A percentile compares a stretch with the other conserved stretches of the same genome.
Conservation (phyloP, 139 green algal species). For the Penium margaritaceum region DNA sequence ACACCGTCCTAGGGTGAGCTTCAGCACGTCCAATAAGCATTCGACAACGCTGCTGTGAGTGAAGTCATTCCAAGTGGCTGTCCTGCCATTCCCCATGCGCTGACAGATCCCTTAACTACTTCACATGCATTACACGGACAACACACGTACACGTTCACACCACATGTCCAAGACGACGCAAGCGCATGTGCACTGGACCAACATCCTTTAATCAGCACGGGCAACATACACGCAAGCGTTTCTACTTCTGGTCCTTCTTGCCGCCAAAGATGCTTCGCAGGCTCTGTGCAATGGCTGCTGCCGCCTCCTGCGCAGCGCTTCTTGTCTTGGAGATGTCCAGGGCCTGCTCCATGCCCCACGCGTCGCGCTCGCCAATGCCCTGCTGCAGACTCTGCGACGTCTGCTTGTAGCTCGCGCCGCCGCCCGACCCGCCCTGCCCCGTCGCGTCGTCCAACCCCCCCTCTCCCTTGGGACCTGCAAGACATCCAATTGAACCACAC, state of each 20-base stretch:
- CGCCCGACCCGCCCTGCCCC: constrained; percentile 33
- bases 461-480: constrained; percentile 44
- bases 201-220: too few relatives aligned
- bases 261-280: not conserved
- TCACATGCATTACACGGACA: too few relatives aligned
- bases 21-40: too few relatives aligned
- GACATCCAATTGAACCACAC: not conserved
- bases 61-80: too few relatives aligned
- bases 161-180: too few relatives aligned
- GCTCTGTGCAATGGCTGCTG: not conserved
- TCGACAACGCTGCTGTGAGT: too few relatives aligned
- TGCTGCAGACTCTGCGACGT: constrained; percentile 18
- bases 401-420: constrained; percentile 45
- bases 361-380: constrained; percentile 23
- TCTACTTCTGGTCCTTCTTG: constrained; percentile 2
- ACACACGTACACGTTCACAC: too few relatives aligned
- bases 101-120: too few relatives aligned
- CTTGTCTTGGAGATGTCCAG: not conserved
- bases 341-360: constrained; percentile 28
- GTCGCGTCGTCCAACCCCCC: constrained; percentile 45
- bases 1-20: too few relatives aligned
- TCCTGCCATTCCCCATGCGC: too few relatives aligned
- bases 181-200: too few relatives aligned
- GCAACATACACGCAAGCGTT: too few relatives aligned
- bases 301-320: not conserved